phyloP scores from a whole-genome alignment of 768 basidiomycete genomes.

The Omphalotus guepiniiformis region DNA sequence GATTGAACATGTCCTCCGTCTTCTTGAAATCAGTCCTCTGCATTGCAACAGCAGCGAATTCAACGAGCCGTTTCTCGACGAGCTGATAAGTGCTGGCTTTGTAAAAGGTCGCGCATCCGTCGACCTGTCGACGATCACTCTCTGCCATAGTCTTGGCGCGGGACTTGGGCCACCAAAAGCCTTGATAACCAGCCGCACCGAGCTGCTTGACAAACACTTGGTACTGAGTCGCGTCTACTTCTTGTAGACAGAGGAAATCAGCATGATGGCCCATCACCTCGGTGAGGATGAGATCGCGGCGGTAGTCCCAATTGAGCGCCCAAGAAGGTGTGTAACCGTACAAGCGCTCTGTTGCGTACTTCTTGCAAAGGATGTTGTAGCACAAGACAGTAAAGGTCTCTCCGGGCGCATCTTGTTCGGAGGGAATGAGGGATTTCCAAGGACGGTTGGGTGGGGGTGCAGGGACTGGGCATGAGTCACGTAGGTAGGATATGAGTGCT shows the following conservation, averaged over 20 bases:
- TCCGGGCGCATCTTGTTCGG: constrained; percentile 43
- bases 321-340: constrained; percentile 97
- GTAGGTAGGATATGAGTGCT: constrained; percentile 83
- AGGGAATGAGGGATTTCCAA: constrained; percentile 64
- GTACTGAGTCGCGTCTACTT: constrained; percentile 90
- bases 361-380: constrained; percentile 95
- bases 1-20: constrained; percentile 99
- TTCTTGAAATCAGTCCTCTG: constrained; percentile 92
- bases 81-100: constrained; percentile 88
- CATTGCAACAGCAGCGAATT: constrained; percentile 91
- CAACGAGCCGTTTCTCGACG: constrained; percentile 89
- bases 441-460: constrained; percentile 73
- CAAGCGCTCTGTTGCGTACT: constrained; percentile 79
- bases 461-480: constrained; percentile 87
- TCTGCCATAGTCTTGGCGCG: constrained; percentile 91
- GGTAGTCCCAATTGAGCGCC: constrained; percentile 95
- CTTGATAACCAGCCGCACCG: constrained; percentile 76
- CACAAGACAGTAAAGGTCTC: constrained; percentile 81
- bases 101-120: constrained; percentile 97
- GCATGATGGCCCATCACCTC: constrained; percentile 79
- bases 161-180: constrained; percentile 88
- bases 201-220: constrained; percentile 83
- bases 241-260: constrained; percentile 93
- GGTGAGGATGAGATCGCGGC: constrained; percentile 81
- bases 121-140: constrained; percentile 80